phyloP scores from a whole-genome alignment of 768 basidiomycete species.

The Tylopilus balloui region DNA sequence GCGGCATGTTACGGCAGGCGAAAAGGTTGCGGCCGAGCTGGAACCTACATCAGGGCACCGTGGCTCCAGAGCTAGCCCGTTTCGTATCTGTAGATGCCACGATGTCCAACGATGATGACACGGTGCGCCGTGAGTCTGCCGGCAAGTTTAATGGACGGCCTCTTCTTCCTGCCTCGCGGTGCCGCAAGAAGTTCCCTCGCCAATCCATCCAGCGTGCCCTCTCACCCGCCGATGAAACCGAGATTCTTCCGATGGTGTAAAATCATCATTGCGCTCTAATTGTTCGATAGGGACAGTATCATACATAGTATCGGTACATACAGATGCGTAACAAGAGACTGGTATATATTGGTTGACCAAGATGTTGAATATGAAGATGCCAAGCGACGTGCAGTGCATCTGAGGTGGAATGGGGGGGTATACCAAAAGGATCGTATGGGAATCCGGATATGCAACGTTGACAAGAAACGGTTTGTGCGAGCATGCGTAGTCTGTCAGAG shows the following conservation, averaged over 20 bases:
- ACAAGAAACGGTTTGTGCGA: not conserved
- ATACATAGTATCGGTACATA: not conserved
- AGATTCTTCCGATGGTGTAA: not conserved
- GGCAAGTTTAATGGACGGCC: no score
- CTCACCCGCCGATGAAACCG: not conserved
- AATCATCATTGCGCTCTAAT: not conserved
- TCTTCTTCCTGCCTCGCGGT: no score
- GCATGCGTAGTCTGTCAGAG: not conserved
- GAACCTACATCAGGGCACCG: no score
- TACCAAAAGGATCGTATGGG: not conserved
- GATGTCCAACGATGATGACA: no score
- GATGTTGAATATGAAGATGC: not conserved
- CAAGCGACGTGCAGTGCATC: not conserved
- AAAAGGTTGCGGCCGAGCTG: no score
- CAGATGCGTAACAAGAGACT: not conserved
- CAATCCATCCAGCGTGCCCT: not conserved
- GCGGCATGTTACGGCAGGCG: no score
- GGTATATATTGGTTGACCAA: not conserved
- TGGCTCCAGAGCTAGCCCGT: no score
- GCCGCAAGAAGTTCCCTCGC: no score
- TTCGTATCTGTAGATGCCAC: no score
- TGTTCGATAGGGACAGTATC: not conserved
- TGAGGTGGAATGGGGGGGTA: not conserved
- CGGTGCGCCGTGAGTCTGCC: no score
- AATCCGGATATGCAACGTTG: not conserved